Conservation (phyloP, 164 flowering plant genomes). For the Akebia trifoliata region DNA sequence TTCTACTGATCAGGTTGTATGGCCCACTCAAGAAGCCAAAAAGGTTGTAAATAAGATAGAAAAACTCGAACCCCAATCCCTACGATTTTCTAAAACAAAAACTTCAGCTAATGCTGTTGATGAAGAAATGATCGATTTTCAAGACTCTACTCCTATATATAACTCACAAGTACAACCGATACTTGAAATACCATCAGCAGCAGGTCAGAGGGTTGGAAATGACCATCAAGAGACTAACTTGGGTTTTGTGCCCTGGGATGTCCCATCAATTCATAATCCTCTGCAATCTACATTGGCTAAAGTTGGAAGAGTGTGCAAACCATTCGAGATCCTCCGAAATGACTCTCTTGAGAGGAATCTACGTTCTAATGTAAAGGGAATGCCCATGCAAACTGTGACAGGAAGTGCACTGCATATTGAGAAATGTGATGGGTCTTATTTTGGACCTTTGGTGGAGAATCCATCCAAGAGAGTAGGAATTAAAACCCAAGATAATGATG, state of each 20-base stretch:
- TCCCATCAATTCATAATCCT: conserved; percentile 15
- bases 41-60: conserved; percentile 15
- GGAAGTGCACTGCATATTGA: conserved; percentile 17
- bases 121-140: conserved; percentile 45
- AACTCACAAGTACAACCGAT: conserved; percentile 11
- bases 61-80: conserved; percentile 14
- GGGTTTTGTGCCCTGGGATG: conserved; percentile 11
- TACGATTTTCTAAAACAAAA: conserved; percentile 13
- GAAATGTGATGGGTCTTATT: conserved; percentile 14
- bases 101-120: conserved; percentile 23
- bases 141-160: conserved; percentile 24
- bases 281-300: conserved; percentile 18
- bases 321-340: conserved; percentile 18
- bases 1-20: conserved; percentile 18
- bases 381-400: conserved; percentile 20
- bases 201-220: conserved; percentile 19
- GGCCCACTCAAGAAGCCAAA: conserved; percentile 23
- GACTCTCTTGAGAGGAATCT: conserved; percentile 15
- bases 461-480: conserved; percentile 12
- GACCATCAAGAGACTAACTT: conserved; percentile 14
- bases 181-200: conserved; percentile 14
- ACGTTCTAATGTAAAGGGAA: conserved; percentile 15
- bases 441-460: conserved; percentile 16
- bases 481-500: conserved; percentile 24
- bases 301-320: conserved; percentile 19